These are phyloP conservation scores for Pneumocystis carinii DNA, from an alignment of 1,139 yeast species.

Conservation along the genomic window DNA sequence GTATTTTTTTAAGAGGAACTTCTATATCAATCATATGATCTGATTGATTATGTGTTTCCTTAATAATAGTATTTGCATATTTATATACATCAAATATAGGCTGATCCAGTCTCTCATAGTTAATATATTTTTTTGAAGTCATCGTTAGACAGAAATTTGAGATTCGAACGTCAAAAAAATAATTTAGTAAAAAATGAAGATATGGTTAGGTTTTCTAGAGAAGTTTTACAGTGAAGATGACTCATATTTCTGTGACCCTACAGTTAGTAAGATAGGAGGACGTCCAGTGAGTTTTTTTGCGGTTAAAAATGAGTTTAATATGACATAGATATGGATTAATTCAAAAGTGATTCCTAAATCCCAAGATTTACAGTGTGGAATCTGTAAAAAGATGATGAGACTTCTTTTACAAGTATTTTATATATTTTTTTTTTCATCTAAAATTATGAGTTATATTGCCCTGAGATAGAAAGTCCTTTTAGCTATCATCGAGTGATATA, in stretches of 20 bases:
- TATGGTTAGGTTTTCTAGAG: neutral
- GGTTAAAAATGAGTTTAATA: neutral
- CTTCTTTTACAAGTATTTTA: neutral
- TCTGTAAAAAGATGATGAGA: neutral
- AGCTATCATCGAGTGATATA: slow-evolving; percentile 8
- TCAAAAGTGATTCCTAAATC: neutral
- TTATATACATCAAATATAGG: neutral
- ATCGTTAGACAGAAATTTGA: neutral
- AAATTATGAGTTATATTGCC: neutral
- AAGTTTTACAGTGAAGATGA: neutral
- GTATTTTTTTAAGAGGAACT: neutral
- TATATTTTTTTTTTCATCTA: neutral
- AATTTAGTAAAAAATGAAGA: neutral
- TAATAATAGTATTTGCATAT: neutral
- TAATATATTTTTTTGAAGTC: neutral
- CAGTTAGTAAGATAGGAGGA: neutral
- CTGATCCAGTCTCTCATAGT: neutral
- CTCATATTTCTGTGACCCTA: neutral
- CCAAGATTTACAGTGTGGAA: neutral
- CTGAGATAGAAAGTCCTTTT: slow-evolving; percentile 2
- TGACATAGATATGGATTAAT: neutral
- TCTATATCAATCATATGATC: neutral
- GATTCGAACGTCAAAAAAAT: neutral
- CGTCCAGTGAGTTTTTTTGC: neutral
- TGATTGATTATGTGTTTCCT: neutral